These are phyloP conservation scores for Globisporangium parvum DNA, from an alignment of 352 stramenopile species.

Conservation along the genomic window DNA sequence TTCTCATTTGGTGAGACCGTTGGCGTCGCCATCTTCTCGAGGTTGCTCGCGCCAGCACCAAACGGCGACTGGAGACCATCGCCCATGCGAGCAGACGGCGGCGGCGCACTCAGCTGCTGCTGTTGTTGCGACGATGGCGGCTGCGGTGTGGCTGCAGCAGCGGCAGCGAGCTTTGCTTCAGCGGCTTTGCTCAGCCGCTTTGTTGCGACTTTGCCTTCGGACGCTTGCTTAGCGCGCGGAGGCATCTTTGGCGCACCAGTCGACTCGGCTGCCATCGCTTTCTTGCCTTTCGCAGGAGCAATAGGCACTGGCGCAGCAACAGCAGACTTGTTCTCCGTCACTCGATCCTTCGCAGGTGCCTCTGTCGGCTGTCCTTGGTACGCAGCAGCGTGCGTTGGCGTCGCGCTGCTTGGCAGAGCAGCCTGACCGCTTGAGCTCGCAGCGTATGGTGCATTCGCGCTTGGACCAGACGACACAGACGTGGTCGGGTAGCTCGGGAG, in stretches of 20 bases:
- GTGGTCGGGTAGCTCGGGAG: background rate
- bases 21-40: conserved; percentile 16
- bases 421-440: background rate
- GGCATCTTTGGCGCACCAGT: conserved; percentile 9
- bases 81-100: background rate
- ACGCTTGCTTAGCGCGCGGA: conserved; percentile 4
- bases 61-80: conserved; percentile 15
- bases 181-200: conserved; percentile 11
- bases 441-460: background rate
- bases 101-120: background rate
- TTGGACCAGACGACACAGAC: background rate
- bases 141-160: background rate
- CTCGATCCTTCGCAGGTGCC: too few relatives aligned
- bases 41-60: background rate
- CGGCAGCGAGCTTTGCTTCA: conserved; percentile 10
- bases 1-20: conserved; percentile 13
- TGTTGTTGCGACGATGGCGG: background rate
- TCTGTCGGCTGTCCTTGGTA: too few relatives aligned
- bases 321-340: background rate
- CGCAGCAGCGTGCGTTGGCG: background rate
- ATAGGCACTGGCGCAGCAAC: too few relatives aligned
- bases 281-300: conserved; percentile 7
- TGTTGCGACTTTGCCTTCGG: conserved; percentile 1
- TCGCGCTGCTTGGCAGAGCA: background rate
- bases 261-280: conserved; percentile 5